A percentile compares a stretch with the other conserved stretches of the same genome.
phyloP scores from a whole-genome alignment of 2,329 filamentous ascomycete species.

The Pezicula radicicola region DNA sequence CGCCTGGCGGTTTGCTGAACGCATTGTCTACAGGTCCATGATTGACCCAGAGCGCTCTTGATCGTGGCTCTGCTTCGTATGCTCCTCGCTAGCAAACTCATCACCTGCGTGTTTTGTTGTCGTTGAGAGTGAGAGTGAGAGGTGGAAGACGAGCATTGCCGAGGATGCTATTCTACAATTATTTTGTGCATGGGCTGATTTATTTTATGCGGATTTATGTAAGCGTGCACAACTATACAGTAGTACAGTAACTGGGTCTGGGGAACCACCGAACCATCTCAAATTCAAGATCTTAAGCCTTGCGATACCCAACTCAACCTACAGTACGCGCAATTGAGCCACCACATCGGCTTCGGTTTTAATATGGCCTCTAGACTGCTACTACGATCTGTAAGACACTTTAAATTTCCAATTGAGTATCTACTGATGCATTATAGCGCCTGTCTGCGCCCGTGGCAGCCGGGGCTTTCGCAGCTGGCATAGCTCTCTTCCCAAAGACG shows the following conservation, averaged over 20 bases:
- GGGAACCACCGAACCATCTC: slow-evolving; percentile 3
- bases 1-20: slow-evolving; percentile 28
- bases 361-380: slow-evolving; percentile 51
- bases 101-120: neutral
- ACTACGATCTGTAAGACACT: slow-evolving; percentile 44
- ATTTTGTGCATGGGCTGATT: no score
- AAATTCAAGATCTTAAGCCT: slow-evolving; percentile 11
- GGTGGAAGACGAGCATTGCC: neutral
- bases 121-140: neutral
- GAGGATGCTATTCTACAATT: no score
- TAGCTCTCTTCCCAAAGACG: slow-evolving; percentile 43
- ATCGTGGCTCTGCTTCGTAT: slow-evolving; percentile 20
- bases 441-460: slow-evolving; percentile 40
- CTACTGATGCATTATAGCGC: slow-evolving; percentile 34
- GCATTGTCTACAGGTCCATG: slow-evolving; percentile 50
- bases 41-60: slow-evolving; percentile 22
- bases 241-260: no score
- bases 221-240: slow-evolving; percentile 17
- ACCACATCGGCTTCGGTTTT: slow-evolving; percentile 21
- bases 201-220: slow-evolving; percentile 10
- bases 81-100: neutral
- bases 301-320: slow-evolving; percentile 9
- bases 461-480: slow-evolving; percentile 35
- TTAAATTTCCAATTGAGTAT: slow-evolving; percentile 7
- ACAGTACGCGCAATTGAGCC: slow-evolving; percentile 20